A percentile compares a stretch with the other conserved stretches of the same genome.
Conservation (phyloP, 345 rosid species). For the Brassica cretica region DNA sequence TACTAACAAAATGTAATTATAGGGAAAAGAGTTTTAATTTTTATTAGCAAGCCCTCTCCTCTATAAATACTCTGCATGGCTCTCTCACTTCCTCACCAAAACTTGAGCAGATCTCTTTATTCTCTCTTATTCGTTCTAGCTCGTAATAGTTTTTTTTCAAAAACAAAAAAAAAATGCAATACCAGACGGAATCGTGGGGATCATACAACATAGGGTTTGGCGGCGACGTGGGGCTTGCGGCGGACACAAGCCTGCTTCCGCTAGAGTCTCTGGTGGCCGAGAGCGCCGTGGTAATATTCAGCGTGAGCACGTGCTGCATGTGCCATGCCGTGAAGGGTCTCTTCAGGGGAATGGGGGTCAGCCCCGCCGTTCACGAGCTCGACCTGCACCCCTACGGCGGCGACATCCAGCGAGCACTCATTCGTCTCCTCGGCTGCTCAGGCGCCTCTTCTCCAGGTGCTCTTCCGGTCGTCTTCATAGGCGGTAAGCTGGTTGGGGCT, state of each 20-base stretch:
- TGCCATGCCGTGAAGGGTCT: conserved; percentile 87
- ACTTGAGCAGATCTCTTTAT: conserved; percentile 10
- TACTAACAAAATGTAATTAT: background rate
- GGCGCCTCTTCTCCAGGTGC: conserved; percentile 47
- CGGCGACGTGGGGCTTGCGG: background rate
- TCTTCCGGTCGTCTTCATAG: conserved; percentile 91
- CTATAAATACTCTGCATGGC: conserved; percentile 51
- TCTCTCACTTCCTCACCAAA: conserved; percentile 30
- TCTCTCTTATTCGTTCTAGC: conserved; percentile 2
- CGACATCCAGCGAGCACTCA: conserved; percentile 69
- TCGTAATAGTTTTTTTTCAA: background rate
- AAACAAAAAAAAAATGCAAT: conserved; percentile 49
- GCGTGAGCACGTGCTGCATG: conserved; percentile 94
- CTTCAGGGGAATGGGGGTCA: conserved; percentile 90
- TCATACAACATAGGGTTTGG: conserved; percentile 41
- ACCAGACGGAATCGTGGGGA: conserved; percentile 57
- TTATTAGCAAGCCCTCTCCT: background rate
- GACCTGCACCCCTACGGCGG: conserved; percentile 74
- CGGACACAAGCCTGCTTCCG: conserved; percentile 50
- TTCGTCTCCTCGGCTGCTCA: conserved; percentile 55
- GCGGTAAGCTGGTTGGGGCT: conserved; percentile 86
- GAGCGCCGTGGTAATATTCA: conserved; percentile 88
- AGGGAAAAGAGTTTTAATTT: background rate
- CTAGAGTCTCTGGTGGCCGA: conserved; percentile 74
- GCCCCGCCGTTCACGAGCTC: conserved; percentile 85